A percentile compares a stretch with the other conserved stretches of the same genome.
These are phyloP conservation scores for Scutellaria barbata DNA, from an alignment of 257 asterid species.

Conservation along the genomic window DNA sequence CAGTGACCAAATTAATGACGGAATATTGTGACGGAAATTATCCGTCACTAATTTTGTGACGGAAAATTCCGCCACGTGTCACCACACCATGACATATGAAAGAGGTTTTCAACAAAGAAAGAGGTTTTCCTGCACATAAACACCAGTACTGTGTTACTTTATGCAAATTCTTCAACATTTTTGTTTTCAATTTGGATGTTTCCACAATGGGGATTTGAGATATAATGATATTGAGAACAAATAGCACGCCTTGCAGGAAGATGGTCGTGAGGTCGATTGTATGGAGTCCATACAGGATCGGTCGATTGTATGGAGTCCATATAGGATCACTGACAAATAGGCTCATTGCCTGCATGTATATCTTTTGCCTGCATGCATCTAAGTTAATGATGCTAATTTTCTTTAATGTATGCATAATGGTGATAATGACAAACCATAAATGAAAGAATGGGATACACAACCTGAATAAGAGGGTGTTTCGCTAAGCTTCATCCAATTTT, in stretches of 20 bases:
- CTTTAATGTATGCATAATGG: slow-evolving; percentile 4
- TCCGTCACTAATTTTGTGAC: too few relatives aligned
- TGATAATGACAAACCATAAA: background rate
- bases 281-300: slow-evolving; percentile 95
- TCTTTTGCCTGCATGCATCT: too few relatives aligned
- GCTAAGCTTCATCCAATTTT: too few relatives aligned
- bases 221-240: background rate
- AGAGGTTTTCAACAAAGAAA: background rate
- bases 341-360: slow-evolving; percentile 73
- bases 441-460: background rate
- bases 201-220: background rate
- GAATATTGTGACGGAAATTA: too few relatives aligned
- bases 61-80: too few relatives aligned
- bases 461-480: background rate
- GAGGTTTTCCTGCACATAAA: slow-evolving; percentile 55
- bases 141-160: background rate
- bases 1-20: too few relatives aligned
- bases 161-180: background rate
- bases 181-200: background rate
- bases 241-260: slow-evolving; percentile 76
- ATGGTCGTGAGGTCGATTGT: slow-evolving; percentile 87
- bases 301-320: too few relatives aligned
- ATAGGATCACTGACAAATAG: slow-evolving; percentile 96
- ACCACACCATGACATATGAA: too few relatives aligned
- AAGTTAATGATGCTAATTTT: background rate